phyloP scores from a whole-genome alignment of 768 basidiomycete genomes.

The Trametes cingulata region DNA sequence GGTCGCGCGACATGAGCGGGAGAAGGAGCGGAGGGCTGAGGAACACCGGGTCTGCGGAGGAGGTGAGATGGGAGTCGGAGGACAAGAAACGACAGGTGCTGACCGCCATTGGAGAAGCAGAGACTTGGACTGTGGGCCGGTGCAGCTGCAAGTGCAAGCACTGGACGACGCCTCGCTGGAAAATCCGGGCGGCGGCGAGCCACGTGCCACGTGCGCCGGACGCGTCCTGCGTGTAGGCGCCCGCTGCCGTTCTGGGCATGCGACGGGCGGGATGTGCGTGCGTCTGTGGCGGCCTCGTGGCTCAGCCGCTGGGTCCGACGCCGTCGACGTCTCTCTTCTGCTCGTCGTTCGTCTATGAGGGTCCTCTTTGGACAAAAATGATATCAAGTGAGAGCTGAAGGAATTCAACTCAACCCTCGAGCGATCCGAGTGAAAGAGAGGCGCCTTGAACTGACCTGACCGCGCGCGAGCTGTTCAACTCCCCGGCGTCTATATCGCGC shows the following conservation, averaged over 20 bases:
- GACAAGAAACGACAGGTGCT: neutral
- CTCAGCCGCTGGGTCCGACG: no score
- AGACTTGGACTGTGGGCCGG: neutral
- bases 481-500: no score
- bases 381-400: no score
- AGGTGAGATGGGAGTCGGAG: slow-evolving; percentile 1
- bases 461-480: no score
- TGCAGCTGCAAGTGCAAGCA: neutral
- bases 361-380: no score
- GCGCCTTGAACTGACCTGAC: no score
- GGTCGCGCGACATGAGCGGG: slow-evolving; percentile 27
- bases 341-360: no score
- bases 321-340: no score
- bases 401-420: no score
- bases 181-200: slow-evolving; percentile 16
- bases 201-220: slow-evolving; percentile 9
- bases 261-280: no score
- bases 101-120: slow-evolving; percentile 29
- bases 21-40: slow-evolving; percentile 27
- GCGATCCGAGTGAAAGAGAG: no score
- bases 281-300: no score
- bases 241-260: neutral
- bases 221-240: neutral
- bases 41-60: slow-evolving; percentile 29
- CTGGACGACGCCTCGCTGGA: slow-evolving; percentile 13